Evolutionary conservation across 371 early-diverging fungal genomes (phyloP).

Genomic region (Amoeboaphelidium protococcarum): DNA sequence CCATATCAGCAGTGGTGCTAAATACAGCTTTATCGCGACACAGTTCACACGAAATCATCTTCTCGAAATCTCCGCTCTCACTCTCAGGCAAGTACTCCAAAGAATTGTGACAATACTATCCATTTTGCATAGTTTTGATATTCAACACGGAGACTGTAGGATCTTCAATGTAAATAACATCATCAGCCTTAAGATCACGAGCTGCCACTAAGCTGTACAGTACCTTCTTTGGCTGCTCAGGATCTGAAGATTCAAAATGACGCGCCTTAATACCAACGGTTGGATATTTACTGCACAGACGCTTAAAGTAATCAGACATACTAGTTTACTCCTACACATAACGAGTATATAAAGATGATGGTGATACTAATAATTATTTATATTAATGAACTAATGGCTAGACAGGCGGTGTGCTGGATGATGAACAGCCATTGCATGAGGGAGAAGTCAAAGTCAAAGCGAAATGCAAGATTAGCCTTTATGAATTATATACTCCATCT

Average conservation of each 20-base stretch:
- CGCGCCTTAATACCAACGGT: neutral
- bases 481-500: too few species aligned
- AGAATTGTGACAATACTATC: neutral
- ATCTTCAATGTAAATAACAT: conserved; percentile 37
- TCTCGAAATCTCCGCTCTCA: neutral
- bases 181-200: conserved; percentile 37
- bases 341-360: too few species aligned
- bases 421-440: too few species aligned
- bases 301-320: neutral
- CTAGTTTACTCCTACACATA: neutral
- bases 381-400: too few species aligned
- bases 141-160: conserved; percentile 34
- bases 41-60: conserved; percentile 8
- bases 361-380: too few species aligned
- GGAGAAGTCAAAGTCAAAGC: too few species aligned
- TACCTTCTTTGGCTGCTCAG: neutral
- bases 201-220: conserved; percentile 25
- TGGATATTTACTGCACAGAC: neutral
- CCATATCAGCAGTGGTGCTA: conserved; percentile 33
- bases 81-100: conserved; percentile 3
- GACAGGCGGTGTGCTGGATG: too few species aligned
- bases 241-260: conserved; percentile 8
- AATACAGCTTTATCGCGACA: conserved; percentile 27
- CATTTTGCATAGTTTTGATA: neutral
- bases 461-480: too few species aligned